These are phyloP conservation scores for Sporothrix globosa DNA, from an alignment of 2,329 filamentous ascomycete genomes.

Conservation along the genomic window DNA sequence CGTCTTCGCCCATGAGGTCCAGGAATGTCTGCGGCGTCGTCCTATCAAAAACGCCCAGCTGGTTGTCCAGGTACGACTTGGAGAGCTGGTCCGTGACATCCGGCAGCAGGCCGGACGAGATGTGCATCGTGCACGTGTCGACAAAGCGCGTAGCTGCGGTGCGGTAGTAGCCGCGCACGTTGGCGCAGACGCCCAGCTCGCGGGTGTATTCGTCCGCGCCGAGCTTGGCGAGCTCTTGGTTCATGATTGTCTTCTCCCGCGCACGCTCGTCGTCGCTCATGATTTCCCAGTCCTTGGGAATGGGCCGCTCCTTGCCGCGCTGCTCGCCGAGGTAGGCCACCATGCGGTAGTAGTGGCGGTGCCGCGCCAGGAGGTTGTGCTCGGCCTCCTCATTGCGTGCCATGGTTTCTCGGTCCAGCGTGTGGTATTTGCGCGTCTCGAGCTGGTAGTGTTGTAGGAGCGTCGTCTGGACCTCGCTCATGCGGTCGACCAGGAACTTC, in stretches of 20 bases:
- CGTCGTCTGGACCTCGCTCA: slow-evolving; percentile 44
- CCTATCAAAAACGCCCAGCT: slow-evolving; percentile 48
- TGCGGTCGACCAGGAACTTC: slow-evolving; percentile 50
- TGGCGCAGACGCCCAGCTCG: slow-evolving; percentile 65
- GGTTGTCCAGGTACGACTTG: slow-evolving; percentile 49
- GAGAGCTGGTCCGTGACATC: slow-evolving; percentile 47
- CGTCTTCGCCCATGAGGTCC: slow-evolving; percentile 47
- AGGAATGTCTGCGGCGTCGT: slow-evolving; percentile 39
- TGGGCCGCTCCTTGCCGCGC: slow-evolving; percentile 39
- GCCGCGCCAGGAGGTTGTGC: slow-evolving; percentile 48
- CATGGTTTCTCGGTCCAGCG: slow-evolving; percentile 57
- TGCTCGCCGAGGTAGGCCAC: slow-evolving; percentile 46
- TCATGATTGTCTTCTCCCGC: slow-evolving; percentile 50
- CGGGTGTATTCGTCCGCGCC: slow-evolving; percentile 60
- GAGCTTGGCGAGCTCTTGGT: slow-evolving; percentile 52
- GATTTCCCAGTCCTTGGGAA: slow-evolving; percentile 48
- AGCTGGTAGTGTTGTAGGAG: slow-evolving; percentile 54
- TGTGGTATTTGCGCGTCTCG: slow-evolving; percentile 61
- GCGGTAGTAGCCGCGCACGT: slow-evolving; percentile 70
- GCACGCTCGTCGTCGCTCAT: slow-evolving; percentile 54
- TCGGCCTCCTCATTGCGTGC: slow-evolving; percentile 53
- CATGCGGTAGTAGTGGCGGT: slow-evolving; percentile 56
- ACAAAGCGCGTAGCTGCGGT: slow-evolving; percentile 67
- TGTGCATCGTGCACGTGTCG: slow-evolving; percentile 56
- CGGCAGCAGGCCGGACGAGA: slow-evolving; percentile 55